phyloP scores from a whole-genome alignment of 1,284 basidiomycete genomes.

The Austroboletus novae-zelandiae region DNA sequence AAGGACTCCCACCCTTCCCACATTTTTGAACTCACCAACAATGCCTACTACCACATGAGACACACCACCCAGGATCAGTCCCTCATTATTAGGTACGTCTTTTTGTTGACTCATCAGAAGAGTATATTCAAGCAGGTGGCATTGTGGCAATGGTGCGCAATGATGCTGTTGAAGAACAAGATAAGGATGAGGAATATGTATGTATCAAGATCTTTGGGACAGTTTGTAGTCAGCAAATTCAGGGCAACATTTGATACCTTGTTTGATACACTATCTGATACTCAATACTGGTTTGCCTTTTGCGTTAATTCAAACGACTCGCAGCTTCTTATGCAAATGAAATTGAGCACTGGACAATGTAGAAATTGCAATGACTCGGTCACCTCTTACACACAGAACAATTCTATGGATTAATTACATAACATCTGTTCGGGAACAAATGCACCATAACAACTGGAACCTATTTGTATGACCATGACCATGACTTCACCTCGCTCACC shows the following conservation, averaged over 20 bases:
- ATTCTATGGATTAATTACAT: too few species aligned
- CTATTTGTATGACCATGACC: too few species aligned
- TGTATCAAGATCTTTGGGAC: constrained; percentile 31
- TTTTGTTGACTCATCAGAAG: constrained; percentile 84
- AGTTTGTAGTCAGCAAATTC: constrained; percentile 86
- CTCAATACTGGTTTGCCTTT: constrained; percentile 90
- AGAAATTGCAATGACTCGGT: too few species aligned
- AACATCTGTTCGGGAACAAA: too few species aligned
- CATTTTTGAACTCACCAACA: too few species aligned
- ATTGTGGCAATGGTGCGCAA: constrained; percentile 54
- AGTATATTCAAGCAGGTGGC: constrained; percentile 60
- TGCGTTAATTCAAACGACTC: constrained; percentile 94
- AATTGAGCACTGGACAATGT: too few species aligned
- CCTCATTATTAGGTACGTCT: constrained; percentile 73
- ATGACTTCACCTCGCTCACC: too few species aligned
- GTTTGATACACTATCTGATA: constrained; percentile 86
- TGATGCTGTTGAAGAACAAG: constrained; percentile 46
- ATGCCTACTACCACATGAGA: too few species aligned
- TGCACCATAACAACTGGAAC: too few species aligned
- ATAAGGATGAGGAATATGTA: constrained; percentile 45
- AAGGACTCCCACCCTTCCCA: too few species aligned
- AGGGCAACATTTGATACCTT: constrained; percentile 79
- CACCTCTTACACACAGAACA: too few species aligned
- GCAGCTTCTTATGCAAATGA: constrained; percentile 48
- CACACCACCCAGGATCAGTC: constrained; percentile 93